A percentile compares a stretch with the other conserved stretches of the same genome.
These are phyloP conservation scores for Raffaelea arxii DNA, from an alignment of 2,329 filamentous ascomycete genomes.

Conservation along the genomic window DNA sequence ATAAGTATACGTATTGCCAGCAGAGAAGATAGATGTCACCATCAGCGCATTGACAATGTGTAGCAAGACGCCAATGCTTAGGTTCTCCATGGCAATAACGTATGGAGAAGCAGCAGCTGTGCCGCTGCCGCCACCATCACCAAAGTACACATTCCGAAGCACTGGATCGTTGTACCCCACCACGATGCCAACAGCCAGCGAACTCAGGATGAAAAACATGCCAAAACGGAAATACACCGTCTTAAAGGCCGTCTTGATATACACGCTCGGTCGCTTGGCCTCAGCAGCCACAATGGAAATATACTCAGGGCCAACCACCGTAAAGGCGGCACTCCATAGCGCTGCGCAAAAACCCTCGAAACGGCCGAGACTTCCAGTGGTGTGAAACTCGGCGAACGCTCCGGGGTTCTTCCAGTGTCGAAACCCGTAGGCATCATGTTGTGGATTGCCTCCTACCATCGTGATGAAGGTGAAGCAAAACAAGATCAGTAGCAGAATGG, in stretches of 20 bases:
- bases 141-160: constrained; percentile 16
- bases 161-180: constrained; percentile 47
- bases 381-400: constrained; percentile 23
- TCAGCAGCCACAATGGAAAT: constrained; percentile 62
- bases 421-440: constrained; percentile 34
- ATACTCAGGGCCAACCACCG: constrained; percentile 45
- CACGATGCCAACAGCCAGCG: constrained; percentile 58
- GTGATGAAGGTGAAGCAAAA: constrained; percentile 47
- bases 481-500: constrained; percentile 43
- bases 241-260: constrained; percentile 57
- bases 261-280: constrained; percentile 56
- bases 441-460: constrained; percentile 46
- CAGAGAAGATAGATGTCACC: constrained; percentile 48
- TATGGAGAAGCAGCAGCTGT: constrained; percentile 42
- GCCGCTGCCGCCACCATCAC: constrained; percentile 27
- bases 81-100: constrained; percentile 41
- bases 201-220: constrained; percentile 57
- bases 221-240: constrained; percentile 61
- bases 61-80: constrained; percentile 39
- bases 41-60: constrained; percentile 52
- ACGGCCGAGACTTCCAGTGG: constrained; percentile 30
- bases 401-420: constrained; percentile 33
- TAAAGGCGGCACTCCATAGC: constrained; percentile 28
- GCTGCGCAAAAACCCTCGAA: constrained; percentile 17
- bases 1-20: constrained; percentile 51